Conservation (phyloP, 257 asterid genomes). For the Linderniella brevidens region DNA sequence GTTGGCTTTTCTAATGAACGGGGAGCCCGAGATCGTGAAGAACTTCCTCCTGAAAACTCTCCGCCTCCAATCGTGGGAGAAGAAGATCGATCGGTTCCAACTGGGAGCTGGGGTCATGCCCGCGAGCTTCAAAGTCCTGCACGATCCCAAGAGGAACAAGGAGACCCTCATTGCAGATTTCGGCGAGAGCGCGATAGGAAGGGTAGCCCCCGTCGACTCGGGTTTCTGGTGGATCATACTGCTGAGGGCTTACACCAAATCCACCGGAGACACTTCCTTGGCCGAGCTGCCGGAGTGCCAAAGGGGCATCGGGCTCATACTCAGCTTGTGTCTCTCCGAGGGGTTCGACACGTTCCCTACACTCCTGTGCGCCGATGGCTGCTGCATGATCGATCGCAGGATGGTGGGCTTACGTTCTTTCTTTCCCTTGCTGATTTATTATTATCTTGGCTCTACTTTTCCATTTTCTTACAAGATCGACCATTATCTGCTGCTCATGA, state of each 20-base stretch:
- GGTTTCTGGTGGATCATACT: slow-evolving; percentile 80
- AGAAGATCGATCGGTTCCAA: slow-evolving; percentile 54
- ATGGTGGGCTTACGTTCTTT: slow-evolving; percentile 27
- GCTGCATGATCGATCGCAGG: slow-evolving; percentile 69
- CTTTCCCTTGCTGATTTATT: no score
- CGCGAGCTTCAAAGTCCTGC: slow-evolving; percentile 61
- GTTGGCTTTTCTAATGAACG: slow-evolving; percentile 53
- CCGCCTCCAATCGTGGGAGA: slow-evolving; percentile 76
- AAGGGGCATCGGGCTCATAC: slow-evolving; percentile 60
- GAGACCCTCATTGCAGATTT: slow-evolving; percentile 62
- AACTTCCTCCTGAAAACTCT: slow-evolving; percentile 53
- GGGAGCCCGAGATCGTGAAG: slow-evolving; percentile 56
- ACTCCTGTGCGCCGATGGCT: slow-evolving; percentile 75
- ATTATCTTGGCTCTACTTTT: no score
- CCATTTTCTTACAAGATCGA: no score
- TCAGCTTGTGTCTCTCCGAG: slow-evolving; percentile 58
- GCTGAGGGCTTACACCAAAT: slow-evolving; percentile 56
- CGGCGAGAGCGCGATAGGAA: slow-evolving; percentile 67
- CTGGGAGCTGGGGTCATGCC: slow-evolving; percentile 74
- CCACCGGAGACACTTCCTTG: slow-evolving; percentile 54
- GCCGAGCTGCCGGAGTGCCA: slow-evolving; percentile 64
- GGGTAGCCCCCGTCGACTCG: slow-evolving; percentile 75
- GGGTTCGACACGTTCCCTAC: slow-evolving; percentile 70
- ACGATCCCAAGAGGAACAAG: slow-evolving; percentile 42
- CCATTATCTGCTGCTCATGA: no score